Evolutionary conservation across 2,329 filamentous ascomycete species (phyloP), one percentile per base, ranked within the genome.

Genomic region (Paecilomyces fulvus): DNA sequence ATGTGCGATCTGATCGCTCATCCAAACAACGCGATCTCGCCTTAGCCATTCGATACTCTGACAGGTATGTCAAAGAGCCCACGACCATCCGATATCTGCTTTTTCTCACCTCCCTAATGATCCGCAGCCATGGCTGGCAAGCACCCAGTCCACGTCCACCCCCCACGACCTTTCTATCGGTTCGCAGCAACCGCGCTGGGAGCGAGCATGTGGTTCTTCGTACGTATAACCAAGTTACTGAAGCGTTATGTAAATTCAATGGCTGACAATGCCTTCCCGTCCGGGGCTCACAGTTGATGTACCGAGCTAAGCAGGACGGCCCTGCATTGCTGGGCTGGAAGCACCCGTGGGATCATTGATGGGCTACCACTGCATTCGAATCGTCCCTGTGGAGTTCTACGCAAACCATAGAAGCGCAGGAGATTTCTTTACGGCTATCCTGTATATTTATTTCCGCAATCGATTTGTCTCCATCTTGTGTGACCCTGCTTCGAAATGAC

Each of bases 201-300:
- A 65, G 94, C 94, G 55, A 89, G 88, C 77, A 99, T 97, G 94
- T 99, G 94, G 94, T 97, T 99, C 78, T 99, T 94, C 75, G 92
- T 97, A 83, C 70, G 88, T 79, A 50, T 23, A 56, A 14, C 11
- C 9, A 25, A 11, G 8, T 17, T 12, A 28, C 23, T 23, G 50
- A 9, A 20, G 31, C 20, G n/a, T 25, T 7, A 23, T 30, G 5
- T 17, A 30, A 25, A 48, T 25, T 43, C 7, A 28, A 52, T 51
- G 21, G 51, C 30, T 59, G 49, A 65, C 67, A 58, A 68, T 55
- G n/a, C 54, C 20, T 30, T n/a, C 43, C 31, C 30, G 55, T 28
- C 50, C 33, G 11, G 14, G 31, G 37, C 7, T n/a, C 59, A 37
- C 67, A 96, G 92, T 78, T 96, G 71, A 91, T 96, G 86, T 97